Evolutionary conservation across 164 flowering plant species (phyloP), one percentile per base, ranked within the genome.

Genomic region (Platanus orientalis): DNA sequence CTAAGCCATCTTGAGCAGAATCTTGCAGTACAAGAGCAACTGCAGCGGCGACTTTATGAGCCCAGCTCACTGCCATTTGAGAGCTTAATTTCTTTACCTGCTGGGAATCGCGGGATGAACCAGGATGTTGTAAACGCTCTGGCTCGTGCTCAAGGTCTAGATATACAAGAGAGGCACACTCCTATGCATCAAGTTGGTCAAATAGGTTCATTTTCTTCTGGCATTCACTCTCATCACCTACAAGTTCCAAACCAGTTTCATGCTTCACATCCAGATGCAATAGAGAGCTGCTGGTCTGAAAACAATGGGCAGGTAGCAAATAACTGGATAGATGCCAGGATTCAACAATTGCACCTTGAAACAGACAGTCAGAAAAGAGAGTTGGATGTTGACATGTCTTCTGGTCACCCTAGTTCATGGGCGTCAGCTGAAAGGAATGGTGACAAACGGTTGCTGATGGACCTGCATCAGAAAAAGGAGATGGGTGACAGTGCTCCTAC

Each of bases 41-140:
- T 83, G 36, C 86, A 75, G 64, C 80, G 64, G 54, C 89, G 90
- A 16, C 47, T 67, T 61, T 86, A 77, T 82, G 90, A 88, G 25
- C 72, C 79, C 39, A 71, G 72, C 45, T 60, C 79, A 2, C 23
- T 76, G 60, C 77, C 79, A 54, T 82, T 85, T 75, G 90, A 91
- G 30, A 75, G 80, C 51, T 73, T 88, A 58, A 58, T 79, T 62
- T 69, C 95, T 44, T 53, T 74, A 48, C 84, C 83, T 54, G 67
- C 67, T 69, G 83, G 75, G 61, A 70, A 70, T 72, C 70, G 82
- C 23, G 83, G 85, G 25, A 54, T 78, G 70, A 84, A 81, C 65
- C 39, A 73, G 56, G 87, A 85, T 65, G 71, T 62, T 51, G 64
- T 71, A 20, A 79, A 81, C 71, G 76, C 82, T 39, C 61, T 76